phyloP scores from a whole-genome alignment of 2,329 filamentous ascomycete genomes.

The Seiridium unicorne region DNA sequence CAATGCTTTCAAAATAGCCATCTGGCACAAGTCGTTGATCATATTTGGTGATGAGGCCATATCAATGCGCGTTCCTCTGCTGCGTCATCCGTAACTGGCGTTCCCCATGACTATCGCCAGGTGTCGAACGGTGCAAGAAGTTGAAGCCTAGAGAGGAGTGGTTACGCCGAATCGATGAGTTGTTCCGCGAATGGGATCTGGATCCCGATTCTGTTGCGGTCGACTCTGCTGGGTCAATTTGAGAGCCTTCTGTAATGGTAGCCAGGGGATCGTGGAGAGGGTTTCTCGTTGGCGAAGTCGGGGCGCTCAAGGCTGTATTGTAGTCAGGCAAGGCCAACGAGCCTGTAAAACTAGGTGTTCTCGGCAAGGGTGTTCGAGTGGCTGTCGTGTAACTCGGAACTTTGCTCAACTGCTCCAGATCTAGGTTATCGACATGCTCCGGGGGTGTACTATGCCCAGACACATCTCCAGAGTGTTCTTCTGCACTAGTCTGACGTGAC shows the following conservation, averaged over 20 bases:
- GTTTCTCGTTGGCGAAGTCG: slow-evolving; percentile 42
- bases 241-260: slow-evolving; percentile 22
- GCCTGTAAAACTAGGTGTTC: slow-evolving; percentile 47
- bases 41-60: no score
- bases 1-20: no score
- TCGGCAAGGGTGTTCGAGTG: slow-evolving; percentile 59
- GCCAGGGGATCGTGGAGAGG: slow-evolving; percentile 26
- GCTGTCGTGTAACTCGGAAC: slow-evolving; percentile 79
- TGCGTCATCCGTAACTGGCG: slow-evolving; percentile 10
- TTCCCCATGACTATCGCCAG: slow-evolving; percentile 24
- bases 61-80: background rate
- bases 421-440: slow-evolving; percentile 48
- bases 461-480: slow-evolving; percentile 34
- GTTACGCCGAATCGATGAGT: slow-evolving; percentile 11
- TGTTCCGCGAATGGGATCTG: slow-evolving; percentile 18
- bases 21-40: no score
- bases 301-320: slow-evolving; percentile 55
- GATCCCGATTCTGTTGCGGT: background rate
- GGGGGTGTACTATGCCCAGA: slow-evolving; percentile 51
- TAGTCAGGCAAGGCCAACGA: slow-evolving; percentile 64
- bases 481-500: slow-evolving; percentile 55
- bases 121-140: slow-evolving; percentile 17
- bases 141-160: slow-evolving; percentile 20
- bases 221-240: background rate
- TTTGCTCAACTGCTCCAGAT: slow-evolving; percentile 65